These are phyloP conservation scores for Colletotrichum destructivum DNA, from an alignment of 2,329 filamentous ascomycete genomes.

Conservation along the genomic window DNA sequence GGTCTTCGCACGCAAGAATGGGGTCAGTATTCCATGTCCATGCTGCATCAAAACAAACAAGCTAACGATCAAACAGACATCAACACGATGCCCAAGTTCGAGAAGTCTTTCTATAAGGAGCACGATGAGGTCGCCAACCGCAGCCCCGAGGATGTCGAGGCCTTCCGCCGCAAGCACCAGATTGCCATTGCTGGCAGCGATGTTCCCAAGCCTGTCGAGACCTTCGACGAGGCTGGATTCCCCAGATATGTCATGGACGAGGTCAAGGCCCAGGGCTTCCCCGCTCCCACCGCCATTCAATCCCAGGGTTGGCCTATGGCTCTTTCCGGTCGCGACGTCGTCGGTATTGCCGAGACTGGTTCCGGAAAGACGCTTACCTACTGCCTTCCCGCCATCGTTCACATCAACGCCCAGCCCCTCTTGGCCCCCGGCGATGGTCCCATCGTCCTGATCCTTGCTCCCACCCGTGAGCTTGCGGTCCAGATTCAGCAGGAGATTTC, in stretches of 20 bases:
- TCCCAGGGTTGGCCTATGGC: slow-evolving; percentile 99
- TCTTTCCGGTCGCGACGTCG: slow-evolving; percentile 96
- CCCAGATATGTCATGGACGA: slow-evolving; percentile 98
- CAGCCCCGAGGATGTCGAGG: slow-evolving; percentile 84
- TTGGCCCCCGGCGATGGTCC: slow-evolving; percentile 95
- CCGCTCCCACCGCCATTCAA: slow-evolving; percentile 94
- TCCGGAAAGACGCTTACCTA: slow-evolving; percentile 99
- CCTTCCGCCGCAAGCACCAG: slow-evolving; percentile 87
- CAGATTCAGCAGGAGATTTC: slow-evolving; percentile 99
- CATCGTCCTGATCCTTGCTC: slow-evolving; percentile 95
- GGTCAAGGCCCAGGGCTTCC: slow-evolving; percentile 98
- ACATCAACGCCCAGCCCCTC: slow-evolving; percentile 99
- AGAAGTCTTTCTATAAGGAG: slow-evolving; percentile 99
- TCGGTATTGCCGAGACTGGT: slow-evolving; percentile 98
- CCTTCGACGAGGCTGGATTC: slow-evolving; percentile 97
- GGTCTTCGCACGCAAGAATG: slow-evolving; percentile 90
- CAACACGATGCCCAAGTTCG: slow-evolving; percentile 89
- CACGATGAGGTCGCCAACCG: slow-evolving; percentile 83
- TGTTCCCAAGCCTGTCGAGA: slow-evolving; percentile 94
- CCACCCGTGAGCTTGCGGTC: slow-evolving; percentile 96
- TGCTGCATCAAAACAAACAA: neutral
- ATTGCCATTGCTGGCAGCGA: slow-evolving; percentile 86
- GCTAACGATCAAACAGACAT: slow-evolving; percentile 72
- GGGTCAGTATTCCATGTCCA: slow-evolving; percentile 73
- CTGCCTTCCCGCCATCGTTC: slow-evolving; percentile 97